These are phyloP conservation scores for Capsicum baccatum DNA, from an alignment of 257 asterid species.

Conservation along the genomic window DNA sequence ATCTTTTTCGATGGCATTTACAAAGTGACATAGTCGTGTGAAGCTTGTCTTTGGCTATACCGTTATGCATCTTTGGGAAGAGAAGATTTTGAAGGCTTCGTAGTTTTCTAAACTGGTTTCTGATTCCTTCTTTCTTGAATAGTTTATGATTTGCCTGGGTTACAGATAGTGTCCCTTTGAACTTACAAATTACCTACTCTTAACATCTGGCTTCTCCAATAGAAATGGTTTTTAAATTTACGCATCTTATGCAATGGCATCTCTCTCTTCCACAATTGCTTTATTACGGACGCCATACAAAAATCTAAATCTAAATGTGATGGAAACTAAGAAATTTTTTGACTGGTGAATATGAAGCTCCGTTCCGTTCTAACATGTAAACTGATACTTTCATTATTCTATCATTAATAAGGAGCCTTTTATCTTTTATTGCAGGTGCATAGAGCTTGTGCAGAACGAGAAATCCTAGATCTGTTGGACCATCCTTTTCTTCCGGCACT, in stretches of 20 bases:
- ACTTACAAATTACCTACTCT: background rate
- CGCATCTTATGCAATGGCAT: background rate
- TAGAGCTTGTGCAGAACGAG: constrained; percentile 99
- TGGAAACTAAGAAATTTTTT: background rate
- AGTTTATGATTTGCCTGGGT: background rate
- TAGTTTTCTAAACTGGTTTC: background rate
- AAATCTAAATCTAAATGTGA: background rate
- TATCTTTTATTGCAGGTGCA: constrained; percentile 68
- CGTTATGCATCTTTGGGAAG: background rate
- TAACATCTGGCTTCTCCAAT: background rate
- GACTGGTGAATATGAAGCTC: background rate
- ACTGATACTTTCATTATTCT: constrained; percentile 15
- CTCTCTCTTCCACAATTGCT: background rate
- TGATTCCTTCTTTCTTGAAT: background rate
- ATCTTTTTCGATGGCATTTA: background rate
- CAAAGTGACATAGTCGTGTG: background rate
- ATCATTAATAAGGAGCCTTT: background rate
- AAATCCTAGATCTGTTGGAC: constrained; percentile 93
- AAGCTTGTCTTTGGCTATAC: background rate
- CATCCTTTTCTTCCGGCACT: constrained; percentile 99
- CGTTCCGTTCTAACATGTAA: background rate
- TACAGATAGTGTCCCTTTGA: background rate
- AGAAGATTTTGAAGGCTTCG: background rate
- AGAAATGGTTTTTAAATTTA: too few species aligned
- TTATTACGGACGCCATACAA: background rate